These are phyloP conservation scores for Plantago major DNA, from an alignment of 257 asterid genomes.

Conservation along the genomic window DNA sequence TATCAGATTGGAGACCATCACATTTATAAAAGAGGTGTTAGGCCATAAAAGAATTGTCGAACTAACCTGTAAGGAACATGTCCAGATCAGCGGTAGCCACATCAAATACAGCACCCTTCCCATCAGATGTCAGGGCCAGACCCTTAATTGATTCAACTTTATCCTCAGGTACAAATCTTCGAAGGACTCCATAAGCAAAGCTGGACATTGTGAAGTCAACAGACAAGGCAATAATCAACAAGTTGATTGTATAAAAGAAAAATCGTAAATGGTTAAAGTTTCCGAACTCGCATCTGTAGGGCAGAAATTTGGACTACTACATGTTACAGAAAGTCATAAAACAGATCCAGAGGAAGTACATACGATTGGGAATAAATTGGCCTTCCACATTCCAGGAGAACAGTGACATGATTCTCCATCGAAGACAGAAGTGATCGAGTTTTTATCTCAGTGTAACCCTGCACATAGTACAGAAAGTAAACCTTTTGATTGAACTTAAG, in stretches of 20 bases:
- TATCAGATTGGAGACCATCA: background rate
- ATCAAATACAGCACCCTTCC: slow-evolving; percentile 90
- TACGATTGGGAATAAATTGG: slow-evolving; percentile 76
- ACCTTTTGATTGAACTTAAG: slow-evolving; percentile 9
- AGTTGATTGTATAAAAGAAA: too few species aligned
- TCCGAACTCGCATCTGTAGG: too few species aligned
- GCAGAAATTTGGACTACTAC: too few species aligned
- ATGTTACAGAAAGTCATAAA: background rate
- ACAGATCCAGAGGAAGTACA: slow-evolving; percentile 23
- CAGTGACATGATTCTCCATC: slow-evolving; percentile 79
- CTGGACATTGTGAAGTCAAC: slow-evolving; percentile 28
- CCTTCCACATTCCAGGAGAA: slow-evolving; percentile 68
- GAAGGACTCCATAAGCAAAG: slow-evolving; percentile 55
- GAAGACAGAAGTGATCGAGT: slow-evolving; percentile 83
- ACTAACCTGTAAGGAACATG: slow-evolving; percentile 60
- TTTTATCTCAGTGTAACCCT: slow-evolving; percentile 92
- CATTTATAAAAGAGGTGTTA: background rate
- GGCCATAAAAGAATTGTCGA: slow-evolving; percentile 3
- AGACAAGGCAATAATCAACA: background rate
- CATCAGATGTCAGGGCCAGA: slow-evolving; percentile 82
- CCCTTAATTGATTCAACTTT: slow-evolving; percentile 89
- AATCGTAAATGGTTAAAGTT: too few species aligned
- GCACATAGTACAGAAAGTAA: slow-evolving; percentile 19
- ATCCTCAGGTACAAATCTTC: slow-evolving; percentile 86
- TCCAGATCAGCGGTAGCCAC: slow-evolving; percentile 66